Percentiles rank a stretch among this genome's conserved stretches.
Conservation (phyloP, 371 early-diverging fungal genomes). For the Mortierella sp. region DNA sequence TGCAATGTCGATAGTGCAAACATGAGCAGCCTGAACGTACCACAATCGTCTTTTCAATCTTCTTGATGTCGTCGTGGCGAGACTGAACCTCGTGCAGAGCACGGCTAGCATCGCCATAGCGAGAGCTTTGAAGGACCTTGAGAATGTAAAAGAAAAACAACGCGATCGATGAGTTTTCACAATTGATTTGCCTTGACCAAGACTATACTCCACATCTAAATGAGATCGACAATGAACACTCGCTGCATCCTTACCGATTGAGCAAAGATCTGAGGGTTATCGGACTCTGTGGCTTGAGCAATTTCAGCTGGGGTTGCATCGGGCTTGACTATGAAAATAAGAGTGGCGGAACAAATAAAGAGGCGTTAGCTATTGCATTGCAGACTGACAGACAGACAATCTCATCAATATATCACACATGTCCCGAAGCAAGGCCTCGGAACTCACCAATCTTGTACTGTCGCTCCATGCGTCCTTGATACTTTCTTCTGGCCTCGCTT, state of each 20-base stretch:
- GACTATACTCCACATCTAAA: too few relatives aligned
- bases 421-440: not conserved
- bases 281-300: constrained; percentile 80
- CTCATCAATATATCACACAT: too few relatives aligned
- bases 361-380: not conserved
- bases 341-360: not conserved
- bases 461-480: constrained; percentile 86
- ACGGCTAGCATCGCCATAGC: constrained; percentile 84
- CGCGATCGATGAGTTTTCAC: too few relatives aligned
- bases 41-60: constrained; percentile 88
- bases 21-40: constrained; percentile 52
- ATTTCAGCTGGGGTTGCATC: constrained; percentile 89
- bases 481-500: constrained; percentile 84
- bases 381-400: not conserved
- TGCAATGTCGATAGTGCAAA: not conserved
- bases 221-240: not conserved
- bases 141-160: not conserved
- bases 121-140: constrained; percentile 80
- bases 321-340: constrained; percentile 76
- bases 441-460: constrained; percentile 86
- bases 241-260: constrained; percentile 71
- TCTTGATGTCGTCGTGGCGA: constrained; percentile 89
- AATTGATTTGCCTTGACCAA: too few relatives aligned
- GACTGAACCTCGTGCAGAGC: constrained; percentile 89
- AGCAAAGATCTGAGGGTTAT: constrained; percentile 86